Conservation (phyloP, 371 early-diverging fungal species). For the Mucor circinelloides region DNA sequence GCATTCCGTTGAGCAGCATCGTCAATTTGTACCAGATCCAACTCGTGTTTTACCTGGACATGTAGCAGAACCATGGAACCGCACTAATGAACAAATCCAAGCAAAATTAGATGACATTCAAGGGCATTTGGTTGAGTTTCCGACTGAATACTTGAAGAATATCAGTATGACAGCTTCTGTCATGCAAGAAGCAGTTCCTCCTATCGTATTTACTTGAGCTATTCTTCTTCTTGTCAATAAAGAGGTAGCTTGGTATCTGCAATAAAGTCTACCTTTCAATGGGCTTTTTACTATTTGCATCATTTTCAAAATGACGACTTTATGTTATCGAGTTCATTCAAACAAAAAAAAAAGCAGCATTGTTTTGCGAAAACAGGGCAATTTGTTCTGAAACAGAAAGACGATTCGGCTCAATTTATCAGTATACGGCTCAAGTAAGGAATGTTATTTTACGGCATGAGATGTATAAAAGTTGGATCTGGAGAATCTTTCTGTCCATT, state of each 20-base stretch:
- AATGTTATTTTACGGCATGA: too few relatives aligned
- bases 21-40: constrained; percentile 59
- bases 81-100: constrained; percentile 38
- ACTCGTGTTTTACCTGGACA: constrained; percentile 54
- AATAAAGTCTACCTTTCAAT: neutral
- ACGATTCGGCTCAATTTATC: too few relatives aligned
- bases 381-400: too few relatives aligned
- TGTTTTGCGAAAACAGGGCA: too few relatives aligned
- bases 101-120: constrained; percentile 36
- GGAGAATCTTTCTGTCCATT: too few relatives aligned
- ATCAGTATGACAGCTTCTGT: constrained; percentile 67
- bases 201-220: constrained; percentile 48
- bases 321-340: too few relatives aligned
- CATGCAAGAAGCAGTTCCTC: constrained; percentile 56
- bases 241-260: neutral
- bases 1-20: constrained; percentile 55
- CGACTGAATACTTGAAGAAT: constrained; percentile 68
- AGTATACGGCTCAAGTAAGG: too few relatives aligned
- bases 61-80: constrained; percentile 50
- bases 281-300: too few relatives aligned
- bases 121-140: constrained; percentile 71
- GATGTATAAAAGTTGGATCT: too few relatives aligned
- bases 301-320: too few relatives aligned
- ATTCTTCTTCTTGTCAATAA: neutral
- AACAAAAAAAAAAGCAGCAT: too few relatives aligned